Base-by-base conservation (phyloP, 495 filamentous ascomycete species). In the Cenococcum geophilum region DNA sequence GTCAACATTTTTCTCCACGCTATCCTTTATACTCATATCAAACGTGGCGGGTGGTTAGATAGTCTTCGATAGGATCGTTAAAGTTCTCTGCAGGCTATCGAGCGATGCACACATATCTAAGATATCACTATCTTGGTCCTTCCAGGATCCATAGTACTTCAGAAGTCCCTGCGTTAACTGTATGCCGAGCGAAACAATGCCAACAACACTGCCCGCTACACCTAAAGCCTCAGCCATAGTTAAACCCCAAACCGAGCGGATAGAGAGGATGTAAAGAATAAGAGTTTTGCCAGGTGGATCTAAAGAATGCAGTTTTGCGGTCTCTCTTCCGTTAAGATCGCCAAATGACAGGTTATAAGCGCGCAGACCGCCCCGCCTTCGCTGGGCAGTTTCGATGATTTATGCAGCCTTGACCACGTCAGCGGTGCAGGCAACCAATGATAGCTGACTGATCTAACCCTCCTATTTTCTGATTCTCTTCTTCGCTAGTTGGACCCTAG, bases 91-190 rank as follows among this genome's bases (percentile, higher is more conserved):
- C 36, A 58, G 56, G 56, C 56, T 58, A 9, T 58, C 56, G 37
- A 58, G 56, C 56, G 56, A 58, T 58, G 56, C 56, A 48, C 56
- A 58, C 42, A 48, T 58, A 58, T 58, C 56, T 52, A 36, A 58
- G 56, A 58, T 45, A 48, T 58, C 36, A 45, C 47, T 45, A 48
- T 58, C 36, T 58, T 58, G 56, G 42, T 58, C 27, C 56, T 58
- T 35, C 56, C 56, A 58, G 56, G 56, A 14, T 40, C 36, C 36
- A 40, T 40, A 40, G 36, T 14, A 14, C 36, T 40, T 40, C 36
- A 40, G 36, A 40, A 40, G 36, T 40, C 36, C 36, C 36, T 40
- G 8, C 6, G 36, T 40, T 40, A 40, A 40, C 36, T 40, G 36
- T 8, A 40, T 40, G 36, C 36, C 36, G 36, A 40, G 36, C 36